Percentiles rank a stretch among this genome's conserved stretches.
phyloP scores from a whole-genome alignment of 495 filamentous ascomycete species.

The Trichoderma orchidacearum region DNA sequence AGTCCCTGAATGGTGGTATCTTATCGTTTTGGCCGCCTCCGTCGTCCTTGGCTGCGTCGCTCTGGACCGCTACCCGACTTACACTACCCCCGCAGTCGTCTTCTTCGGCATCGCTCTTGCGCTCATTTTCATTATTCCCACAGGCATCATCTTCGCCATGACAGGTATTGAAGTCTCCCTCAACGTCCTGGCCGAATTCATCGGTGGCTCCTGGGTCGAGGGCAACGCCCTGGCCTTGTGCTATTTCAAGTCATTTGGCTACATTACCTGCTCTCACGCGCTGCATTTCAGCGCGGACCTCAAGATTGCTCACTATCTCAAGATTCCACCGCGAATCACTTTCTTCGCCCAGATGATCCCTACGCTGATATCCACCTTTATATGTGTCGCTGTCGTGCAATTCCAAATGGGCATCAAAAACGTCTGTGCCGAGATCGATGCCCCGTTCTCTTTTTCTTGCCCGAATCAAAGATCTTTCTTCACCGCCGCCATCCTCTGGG shows the following conservation, averaged over 20 bases:
- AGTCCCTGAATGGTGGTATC: constrained; percentile 30
- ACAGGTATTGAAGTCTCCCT: constrained; percentile 27
- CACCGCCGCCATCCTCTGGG: constrained; percentile 30
- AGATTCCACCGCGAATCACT: constrained; percentile 26
- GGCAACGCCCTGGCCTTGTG: constrained; percentile 30
- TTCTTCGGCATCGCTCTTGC: constrained; percentile 28
- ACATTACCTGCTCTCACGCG: constrained; percentile 26
- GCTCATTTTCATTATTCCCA: constrained; percentile 25
- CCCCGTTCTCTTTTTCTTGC: constrained; percentile 25
- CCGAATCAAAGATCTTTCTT: constrained; percentile 29
- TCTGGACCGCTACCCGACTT: constrained; percentile 22
- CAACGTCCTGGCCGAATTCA: constrained; percentile 31
- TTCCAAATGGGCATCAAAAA: constrained; percentile 23
- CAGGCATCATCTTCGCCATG: constrained; percentile 28
- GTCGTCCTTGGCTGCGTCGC: constrained; percentile 20
- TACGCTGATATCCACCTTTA: constrained; percentile 24
- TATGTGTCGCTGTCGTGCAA: constrained; percentile 23
- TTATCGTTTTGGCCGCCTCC: constrained; percentile 16
- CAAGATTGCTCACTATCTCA: constrained; percentile 30
- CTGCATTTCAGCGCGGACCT: constrained; percentile 23
- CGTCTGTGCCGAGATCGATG: constrained; percentile 23
- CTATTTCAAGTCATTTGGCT: constrained; percentile 30
- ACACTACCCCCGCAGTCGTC: constrained; percentile 24
- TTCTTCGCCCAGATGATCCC: constrained; percentile 29
- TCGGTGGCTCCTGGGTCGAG: constrained; percentile 24